Evolutionary conservation across 345 rosid species (phyloP), one percentile per base, ranked within the genome.

Genomic region (Trapa incisa): DNA sequence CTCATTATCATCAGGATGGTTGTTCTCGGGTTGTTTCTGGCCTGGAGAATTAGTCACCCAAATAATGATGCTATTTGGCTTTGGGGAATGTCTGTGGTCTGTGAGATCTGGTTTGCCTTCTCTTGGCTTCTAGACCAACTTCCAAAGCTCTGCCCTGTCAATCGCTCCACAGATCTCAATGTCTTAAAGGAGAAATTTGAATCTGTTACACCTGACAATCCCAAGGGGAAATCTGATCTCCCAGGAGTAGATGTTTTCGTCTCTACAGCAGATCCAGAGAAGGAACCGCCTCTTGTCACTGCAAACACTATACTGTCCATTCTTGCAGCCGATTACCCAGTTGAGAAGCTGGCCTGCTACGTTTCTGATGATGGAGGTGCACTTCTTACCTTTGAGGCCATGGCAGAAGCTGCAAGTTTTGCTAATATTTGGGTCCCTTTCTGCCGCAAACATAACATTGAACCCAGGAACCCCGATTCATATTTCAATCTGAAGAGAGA

Each of bases 371-470:
- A 94, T 79, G 99, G 99, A 52, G 96, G 97, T 35, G 95, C 99
- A 0, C 97, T 94, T 79, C 83, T 93, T 42, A 93, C 98, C 1
- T 93, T 93, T 63, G 98, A 93, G 80, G 98, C 98, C 63, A 93
- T 93, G 98, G 98, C 98, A 38, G 98, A 93, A 81, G 98, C 96
- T 39, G 98, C 98, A n/a, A 93, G 98, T 75, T 93, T 87, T 72
- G 95, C 98, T 64, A 87, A 93, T 72, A 61, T 77, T 5, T 93
- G 98, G 98, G 97, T 88, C 74, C 98, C 98, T 2, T 93, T 93
- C 62, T 93, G 98, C 73, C 94, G 98, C 57, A 93, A 93, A 74
- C 98, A 93, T 77, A 72, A 56, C 60, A 85, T 93, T 11, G 97
- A 90, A 85, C 98, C 98, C 17, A 87, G 98, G 78, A 93, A 91